Base-by-base conservation (phyloP, 495 filamentous ascomycete genomes). In the Aspergillus haitiensis region DNA sequence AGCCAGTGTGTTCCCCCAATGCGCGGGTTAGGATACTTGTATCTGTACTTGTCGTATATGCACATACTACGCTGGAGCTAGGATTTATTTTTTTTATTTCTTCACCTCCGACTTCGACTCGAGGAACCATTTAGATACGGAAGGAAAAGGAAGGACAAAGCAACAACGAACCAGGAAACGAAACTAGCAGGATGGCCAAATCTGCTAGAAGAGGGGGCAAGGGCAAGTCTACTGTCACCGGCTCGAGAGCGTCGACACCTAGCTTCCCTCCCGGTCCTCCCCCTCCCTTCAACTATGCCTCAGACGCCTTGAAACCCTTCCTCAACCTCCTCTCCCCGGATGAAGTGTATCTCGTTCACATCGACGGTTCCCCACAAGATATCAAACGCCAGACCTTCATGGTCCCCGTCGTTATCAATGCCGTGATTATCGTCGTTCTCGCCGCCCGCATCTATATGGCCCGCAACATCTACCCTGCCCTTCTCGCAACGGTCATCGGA, bases 321-420 rank as follows among this genome's bases (percentile, higher is more conserved):
- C 77, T 86, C 67, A 60, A 78, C 39, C 81, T 77, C 18, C 82
- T 93, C 61, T 78, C 83, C 62, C 72, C 77, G 31, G 65, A 78
- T 21, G 82, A 89, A 69, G 78, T 93, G 68, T 94, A 96, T 80
- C 83, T 96, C 62, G 78, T 85, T 31, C 89, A 92, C 76, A 76
- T 93, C 75, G 91, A 96, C 78, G 75, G 65, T 39, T 83, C 86
- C 44, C 82, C 81, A 0, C 63, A 62, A 27, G 75, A 77, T 33
- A 82, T 88, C 78, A 96, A 95, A 74, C 80, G 79, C 59, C 86
- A 88, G 63, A 84, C 91, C 68, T 96, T 93, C 77, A 46, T 80
- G 42, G 83, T 93, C 4, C 89, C 91, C 44, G 74, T 86, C 48
- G 61, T 84, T 16, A 82, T 92, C 72, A 95, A 95, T 72, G 46